Conservation (phyloP, 2,329 filamentous ascomycete genomes). For the Lithohypha guttulata region DNA sequence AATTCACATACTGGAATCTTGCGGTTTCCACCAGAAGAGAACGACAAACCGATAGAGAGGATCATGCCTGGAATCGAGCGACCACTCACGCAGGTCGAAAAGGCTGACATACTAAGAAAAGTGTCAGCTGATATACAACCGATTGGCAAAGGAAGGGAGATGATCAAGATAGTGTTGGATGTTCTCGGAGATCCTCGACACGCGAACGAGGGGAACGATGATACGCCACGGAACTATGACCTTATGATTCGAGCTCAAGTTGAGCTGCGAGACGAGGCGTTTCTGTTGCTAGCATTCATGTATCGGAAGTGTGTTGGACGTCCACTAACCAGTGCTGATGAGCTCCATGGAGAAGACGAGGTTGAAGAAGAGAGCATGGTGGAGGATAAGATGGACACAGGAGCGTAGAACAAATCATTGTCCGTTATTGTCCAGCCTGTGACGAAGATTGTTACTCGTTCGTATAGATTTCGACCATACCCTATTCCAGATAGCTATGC, state of each 20-base stretch:
- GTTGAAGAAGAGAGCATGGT: constrained; percentile 20
- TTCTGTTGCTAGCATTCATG: neutral
- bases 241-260: neutral
- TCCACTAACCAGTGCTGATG: neutral
- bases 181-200: neutral
- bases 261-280: constrained; percentile 2
- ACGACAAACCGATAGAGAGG: neutral
- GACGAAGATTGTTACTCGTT: too few relatives aligned
- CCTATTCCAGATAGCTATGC: too few relatives aligned
- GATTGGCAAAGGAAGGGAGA: neutral
- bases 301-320: neutral
- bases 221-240: neutral
- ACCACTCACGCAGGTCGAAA: neutral
- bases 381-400: neutral
- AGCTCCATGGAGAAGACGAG: neutral
- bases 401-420: neutral
- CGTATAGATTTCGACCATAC: too few relatives aligned
- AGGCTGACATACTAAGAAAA: neutral
- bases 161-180: neutral
- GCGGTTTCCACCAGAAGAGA: neutral
- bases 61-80: constrained; percentile 2
- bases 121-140: neutral
- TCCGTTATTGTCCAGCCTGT: too few relatives aligned
- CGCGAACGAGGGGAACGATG: neutral
- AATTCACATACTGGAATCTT: neutral